Evolutionary conservation across 768 basidiomycete species (phyloP).

Genomic region (Suillus alpinus): DNA sequence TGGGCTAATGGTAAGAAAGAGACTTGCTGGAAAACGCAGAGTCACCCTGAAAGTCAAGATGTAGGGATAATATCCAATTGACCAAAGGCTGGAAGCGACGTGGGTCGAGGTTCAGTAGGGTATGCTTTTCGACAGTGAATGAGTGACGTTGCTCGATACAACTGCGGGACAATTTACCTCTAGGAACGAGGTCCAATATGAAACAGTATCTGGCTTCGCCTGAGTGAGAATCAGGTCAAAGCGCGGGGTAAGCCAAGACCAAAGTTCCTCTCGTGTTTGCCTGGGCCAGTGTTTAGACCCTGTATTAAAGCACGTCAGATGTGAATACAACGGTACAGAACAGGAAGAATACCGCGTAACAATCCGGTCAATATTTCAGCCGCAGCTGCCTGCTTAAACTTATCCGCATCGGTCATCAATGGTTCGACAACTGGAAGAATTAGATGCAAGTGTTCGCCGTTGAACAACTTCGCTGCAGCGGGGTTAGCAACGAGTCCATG

Average conservation of each 20-base stretch:
- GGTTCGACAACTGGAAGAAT: slow-evolving; percentile 58
- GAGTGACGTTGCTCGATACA: slow-evolving; percentile 3
- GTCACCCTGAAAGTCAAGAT: slow-evolving; percentile 79
- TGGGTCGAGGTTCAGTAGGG: slow-evolving; percentile 72
- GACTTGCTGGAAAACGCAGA: slow-evolving; percentile 83
- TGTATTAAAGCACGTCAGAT: slow-evolving; percentile 23
- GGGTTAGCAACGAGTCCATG: slow-evolving; percentile 39
- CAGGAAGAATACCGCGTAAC: slow-evolving; percentile 54
- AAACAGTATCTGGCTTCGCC: slow-evolving; percentile 82
- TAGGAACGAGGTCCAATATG: slow-evolving; percentile 71
- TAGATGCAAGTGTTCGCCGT: slow-evolving; percentile 47
- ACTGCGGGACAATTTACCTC: slow-evolving; percentile 20
- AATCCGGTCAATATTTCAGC: slow-evolving; percentile 73
- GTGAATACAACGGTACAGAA: not conserved
- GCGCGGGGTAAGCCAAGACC: slow-evolving; percentile 67
- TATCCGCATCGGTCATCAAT: slow-evolving; percentile 62
- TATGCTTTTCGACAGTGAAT: slow-evolving; percentile 33
- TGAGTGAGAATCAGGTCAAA: slow-evolving; percentile 64
- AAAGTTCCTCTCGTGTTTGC: slow-evolving; percentile 50
- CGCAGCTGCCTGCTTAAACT: slow-evolving; percentile 83
- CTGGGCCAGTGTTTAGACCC: slow-evolving; percentile 85
- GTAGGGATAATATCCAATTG: slow-evolving; percentile 72
- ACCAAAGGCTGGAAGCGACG: slow-evolving; percentile 71
- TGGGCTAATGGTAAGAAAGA: not conserved
- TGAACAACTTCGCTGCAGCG: slow-evolving; percentile 63